These are phyloP conservation scores for Boletus tylopilopsis DNA, from an alignment of 768 basidiomycete species.

Conservation along the genomic window DNA sequence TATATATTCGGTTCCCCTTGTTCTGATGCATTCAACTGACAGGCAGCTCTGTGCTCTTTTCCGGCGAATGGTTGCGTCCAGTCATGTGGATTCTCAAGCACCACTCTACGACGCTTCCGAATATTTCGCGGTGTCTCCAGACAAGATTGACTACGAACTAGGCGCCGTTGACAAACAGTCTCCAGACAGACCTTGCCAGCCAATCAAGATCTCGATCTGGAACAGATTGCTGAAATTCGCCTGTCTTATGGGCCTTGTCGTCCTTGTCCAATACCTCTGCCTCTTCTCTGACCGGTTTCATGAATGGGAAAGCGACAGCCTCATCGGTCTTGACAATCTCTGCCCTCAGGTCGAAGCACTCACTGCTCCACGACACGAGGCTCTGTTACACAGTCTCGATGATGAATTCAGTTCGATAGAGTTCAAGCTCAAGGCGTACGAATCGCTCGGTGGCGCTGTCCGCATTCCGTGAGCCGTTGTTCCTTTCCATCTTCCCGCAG, in stretches of 20 bases:
- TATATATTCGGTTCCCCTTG: no score
- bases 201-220: background rate
- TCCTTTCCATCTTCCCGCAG: no score
- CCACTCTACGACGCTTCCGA: background rate
- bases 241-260: conserved; percentile 7
- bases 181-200: background rate
- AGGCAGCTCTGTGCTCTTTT: no score
- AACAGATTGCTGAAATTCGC: background rate
- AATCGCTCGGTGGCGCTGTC: conserved; percentile 35
- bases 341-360: conserved; percentile 28
- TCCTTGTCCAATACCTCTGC: conserved; percentile 8
- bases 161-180: background rate
- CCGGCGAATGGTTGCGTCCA: background rate
- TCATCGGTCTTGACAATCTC: conserved; percentile 6
- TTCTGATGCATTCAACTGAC: no score
- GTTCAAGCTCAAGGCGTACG: conserved; percentile 30
- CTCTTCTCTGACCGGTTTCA: background rate
- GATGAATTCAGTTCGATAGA: conserved; percentile 17
- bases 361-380: conserved; percentile 10
- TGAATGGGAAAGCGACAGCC: background rate
- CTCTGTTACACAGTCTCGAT: conserved; percentile 23
- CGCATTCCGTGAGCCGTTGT: conserved; percentile 27
- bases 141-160: conserved; percentile 14
- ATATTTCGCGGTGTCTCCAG: background rate
- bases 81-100: background rate